Evolutionary conservation across 345 rosid genomes (phyloP), one percentile per base, ranked within the genome.

Genomic region (Murraya koenigii): DNA sequence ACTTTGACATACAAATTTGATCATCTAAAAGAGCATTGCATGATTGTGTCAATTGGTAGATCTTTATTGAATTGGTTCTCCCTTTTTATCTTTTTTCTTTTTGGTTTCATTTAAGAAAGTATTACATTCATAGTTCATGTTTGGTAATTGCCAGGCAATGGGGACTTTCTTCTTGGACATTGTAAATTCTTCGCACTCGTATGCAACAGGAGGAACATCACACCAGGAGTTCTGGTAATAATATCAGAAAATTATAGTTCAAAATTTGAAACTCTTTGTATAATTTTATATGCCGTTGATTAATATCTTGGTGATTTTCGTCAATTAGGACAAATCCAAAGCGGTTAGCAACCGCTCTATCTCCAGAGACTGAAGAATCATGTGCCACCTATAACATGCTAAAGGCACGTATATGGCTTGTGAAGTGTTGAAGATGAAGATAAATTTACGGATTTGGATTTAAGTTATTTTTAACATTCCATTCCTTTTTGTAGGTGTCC

Each of bases 341-440:
- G 86, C 81, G 86, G n/a, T 47, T 88, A 76, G 91, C 91, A 13
- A 79, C 61, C 60, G 80, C 84, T 22, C 63, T 86, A 61, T 35
- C 41, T 25, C 2, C 83, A 0, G 89, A 88, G 81, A 85, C 79
- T 68, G 86, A 88, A 79, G 91, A 86, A 78, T 88, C 89, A 47
- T 85, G 91, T 82, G 61, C 88, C 15, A 88, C 91, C 39, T 88
- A 88, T 74, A 86, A 86, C 78, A 86, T 86, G 91, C 83, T 88
- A 41, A 52, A 52, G 56, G 56, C 17, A n/a, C 10, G 2, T 17
- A 3, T 59, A 10, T 59, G 26, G 26, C 13, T 44, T 44, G 17
- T 0, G 49, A 44, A 44, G 11, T 44, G 17, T 44, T 44, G 49
- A 3, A 7, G 1, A 11, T 13, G 41, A 11, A 0, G 15, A 44